Conservation (phyloP, 768 basidiomycete species). For the Mycena galericulata region DNA sequence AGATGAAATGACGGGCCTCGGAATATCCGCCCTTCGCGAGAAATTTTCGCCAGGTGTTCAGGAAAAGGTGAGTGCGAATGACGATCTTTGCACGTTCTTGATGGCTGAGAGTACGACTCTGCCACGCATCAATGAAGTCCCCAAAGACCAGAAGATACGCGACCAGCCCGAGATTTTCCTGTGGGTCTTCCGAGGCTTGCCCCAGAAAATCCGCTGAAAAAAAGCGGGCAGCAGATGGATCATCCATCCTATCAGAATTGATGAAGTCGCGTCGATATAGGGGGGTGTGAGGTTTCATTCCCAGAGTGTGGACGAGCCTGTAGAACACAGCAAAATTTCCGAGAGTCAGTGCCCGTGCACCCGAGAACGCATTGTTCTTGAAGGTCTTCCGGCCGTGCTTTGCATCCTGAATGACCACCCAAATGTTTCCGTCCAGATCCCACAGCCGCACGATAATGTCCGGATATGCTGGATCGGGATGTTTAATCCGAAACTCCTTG, state of each 20-base stretch:
- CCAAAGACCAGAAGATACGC: slow-evolving; percentile 21
- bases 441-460: not conserved
- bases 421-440: too few relatives aligned
- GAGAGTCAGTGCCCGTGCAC: not conserved
- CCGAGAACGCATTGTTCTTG: not conserved
- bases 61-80: slow-evolving; percentile 25
- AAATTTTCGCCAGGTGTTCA: slow-evolving; percentile 27
- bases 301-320: slow-evolving; percentile 5
- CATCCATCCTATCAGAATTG: slow-evolving; percentile 8
- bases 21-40: slow-evolving; percentile 21
- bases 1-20: slow-evolving; percentile 31
- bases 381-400: too few relatives aligned
- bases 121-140: slow-evolving; percentile 20
- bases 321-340: slow-evolving; percentile 12
- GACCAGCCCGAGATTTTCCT: slow-evolving; percentile 4
- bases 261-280: too few relatives aligned
- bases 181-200: not conserved
- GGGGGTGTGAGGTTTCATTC: too few relatives aligned
- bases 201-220: slow-evolving; percentile 11
- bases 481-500: not conserved
- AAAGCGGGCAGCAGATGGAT: slow-evolving; percentile 12
- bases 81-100: slow-evolving; percentile 19
- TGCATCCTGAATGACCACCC: too few relatives aligned
- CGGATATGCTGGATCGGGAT: not conserved
- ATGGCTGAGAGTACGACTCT: too few relatives aligned